Percentiles rank a stretch among this genome's conserved stretches.
Evolutionary conservation across 306 rosid genomes (phyloP).

Genomic region (Rubus parviflorus): DNA sequence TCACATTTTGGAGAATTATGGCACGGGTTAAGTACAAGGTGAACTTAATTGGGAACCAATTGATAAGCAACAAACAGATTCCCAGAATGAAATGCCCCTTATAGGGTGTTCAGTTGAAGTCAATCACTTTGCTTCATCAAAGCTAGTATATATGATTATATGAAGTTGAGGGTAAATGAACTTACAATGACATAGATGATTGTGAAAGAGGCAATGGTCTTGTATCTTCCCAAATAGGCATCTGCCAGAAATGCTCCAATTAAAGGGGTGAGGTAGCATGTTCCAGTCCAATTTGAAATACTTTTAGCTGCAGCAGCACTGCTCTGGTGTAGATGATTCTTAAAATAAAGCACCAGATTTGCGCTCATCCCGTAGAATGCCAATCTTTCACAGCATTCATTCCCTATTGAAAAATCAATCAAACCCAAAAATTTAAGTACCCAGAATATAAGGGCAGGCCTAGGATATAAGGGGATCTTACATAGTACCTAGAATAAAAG

Average conservation of each 20-base stretch:
- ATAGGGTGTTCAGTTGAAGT: neutral
- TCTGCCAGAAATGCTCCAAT: conserved; percentile 23
- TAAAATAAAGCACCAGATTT: conserved; percentile 17
- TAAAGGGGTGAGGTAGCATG: conserved; percentile 19
- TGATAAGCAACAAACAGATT: neutral
- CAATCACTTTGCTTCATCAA: neutral
- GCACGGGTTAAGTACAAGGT: neutral
- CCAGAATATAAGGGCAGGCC: neutral
- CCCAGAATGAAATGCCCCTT: neutral
- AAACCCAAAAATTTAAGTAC: neutral
- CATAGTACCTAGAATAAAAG: conserved; percentile 17
- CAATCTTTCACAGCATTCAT: conserved; percentile 20
- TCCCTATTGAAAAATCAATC: conserved; percentile 13
- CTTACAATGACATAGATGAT: conserved; percentile 22
- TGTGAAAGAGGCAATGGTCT: conserved; percentile 19
- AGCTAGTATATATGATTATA: neutral
- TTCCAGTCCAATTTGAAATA: conserved; percentile 23
- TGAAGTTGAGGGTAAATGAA: neutral
- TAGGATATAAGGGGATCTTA: neutral
- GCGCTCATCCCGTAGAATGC: conserved; percentile 24
- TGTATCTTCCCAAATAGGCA: conserved; percentile 22
- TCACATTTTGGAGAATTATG: neutral
- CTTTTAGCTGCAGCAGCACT: conserved; percentile 20
- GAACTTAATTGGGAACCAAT: neutral
- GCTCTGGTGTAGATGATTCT: conserved; percentile 15